Base-by-base conservation (phyloP, 768 basidiomycete species). In the Boletus coccyginus region DNA sequence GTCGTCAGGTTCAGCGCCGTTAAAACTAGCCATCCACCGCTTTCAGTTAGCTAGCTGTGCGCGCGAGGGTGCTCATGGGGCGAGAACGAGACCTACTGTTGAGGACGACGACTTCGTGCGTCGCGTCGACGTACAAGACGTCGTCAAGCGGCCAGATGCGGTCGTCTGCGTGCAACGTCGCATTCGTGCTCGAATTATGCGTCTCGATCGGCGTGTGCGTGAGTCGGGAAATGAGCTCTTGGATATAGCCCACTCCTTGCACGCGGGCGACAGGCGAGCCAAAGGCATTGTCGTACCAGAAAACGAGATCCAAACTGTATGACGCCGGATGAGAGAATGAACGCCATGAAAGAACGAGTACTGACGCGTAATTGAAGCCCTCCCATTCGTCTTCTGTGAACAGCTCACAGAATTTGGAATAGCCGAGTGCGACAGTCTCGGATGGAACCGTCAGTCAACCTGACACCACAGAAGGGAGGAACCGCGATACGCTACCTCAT, bases 361-460 rank as follows among this genome's bases (percentile, higher is more conserved):
- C 87, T 53, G 61, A 91, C 83, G 88, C 79, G 59, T 97, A 96
- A 68, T 92, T 82, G 69, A 94, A 96, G 0, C 92, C 92, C 67
- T 90, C 87, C 94, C 94, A 98, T 71, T 97, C 94, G 43, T 91
- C 85, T 63, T 88, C 81, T 0, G 92, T 93, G 72, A 98, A 98
- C 3, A 97, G 75, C 53, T 86, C 85, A 60, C 94, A 98, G 74
- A 95, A 98, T 60, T 86, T 87, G 16, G 92, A 94, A 67, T 92
- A 95, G 10, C 92, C 94, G 12, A 96, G 78, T 0, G 92, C 90
- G 44, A 96, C 95, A 17, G 95, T 94, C 89, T 91, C 52, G 13
- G 36, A 19, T 6, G 42, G 31, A n/a, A 7, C n/a, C 35, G 19
- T 62, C 43, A 57, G 52, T 35, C n/a, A 9, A 38, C 7, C 21